Evolutionary conservation across 2,329 filamentous ascomycete genomes (phyloP), one percentile per base, ranked within the genome.

Genomic region (Ploettnerulaceae sp.): DNA sequence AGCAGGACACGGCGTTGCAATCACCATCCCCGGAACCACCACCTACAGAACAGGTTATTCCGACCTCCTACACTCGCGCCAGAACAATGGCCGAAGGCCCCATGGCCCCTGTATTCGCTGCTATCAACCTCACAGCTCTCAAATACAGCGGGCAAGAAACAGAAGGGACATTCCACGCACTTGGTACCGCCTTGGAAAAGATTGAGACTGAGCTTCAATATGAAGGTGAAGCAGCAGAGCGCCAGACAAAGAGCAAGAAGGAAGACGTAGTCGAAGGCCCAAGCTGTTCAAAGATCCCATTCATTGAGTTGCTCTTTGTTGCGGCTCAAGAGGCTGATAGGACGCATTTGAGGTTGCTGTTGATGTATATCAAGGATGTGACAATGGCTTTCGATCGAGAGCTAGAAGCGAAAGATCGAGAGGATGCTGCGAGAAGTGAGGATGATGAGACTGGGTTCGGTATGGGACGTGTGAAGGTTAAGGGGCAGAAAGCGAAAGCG

Each of bases 291-390:
- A 42, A 42, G n/a, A 33, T 42, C 4, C 28, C 28, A 20, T 32
- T 42, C 18, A 20, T 42, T 12, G 28, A 42, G 20, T n/a, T 42
- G 28, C n/a, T 42, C 18, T 17, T 25, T 33, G 26, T 17, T 12
- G 28, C 32, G 29, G 28, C 28, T 4, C 17, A 22, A n/a, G 21
- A 20, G n/a, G 20, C 15, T 7, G 39, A 42, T 18, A 33, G 28
- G 15, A 20, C 17, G 18, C 32, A n/a, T 17, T 21, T 42, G 20
- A 33, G 18, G 18, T 7, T 15, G 2, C 33, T 32, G 20, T 33
- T 42, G 18, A 17, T 3, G 20, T 42, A 33, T 25, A 14, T 42
- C 9, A 28, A 7, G 28, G 28, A 25, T 17, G 5, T 42, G 20
- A 21, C 22, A 7, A 12, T 20, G 28, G 21, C 11, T 11, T 42